A percentile compares a stretch with the other conserved stretches of the same genome.
Conservation (phyloP, 192 early-diverging fungal genomes). For the Coemansia sp. region DNA sequence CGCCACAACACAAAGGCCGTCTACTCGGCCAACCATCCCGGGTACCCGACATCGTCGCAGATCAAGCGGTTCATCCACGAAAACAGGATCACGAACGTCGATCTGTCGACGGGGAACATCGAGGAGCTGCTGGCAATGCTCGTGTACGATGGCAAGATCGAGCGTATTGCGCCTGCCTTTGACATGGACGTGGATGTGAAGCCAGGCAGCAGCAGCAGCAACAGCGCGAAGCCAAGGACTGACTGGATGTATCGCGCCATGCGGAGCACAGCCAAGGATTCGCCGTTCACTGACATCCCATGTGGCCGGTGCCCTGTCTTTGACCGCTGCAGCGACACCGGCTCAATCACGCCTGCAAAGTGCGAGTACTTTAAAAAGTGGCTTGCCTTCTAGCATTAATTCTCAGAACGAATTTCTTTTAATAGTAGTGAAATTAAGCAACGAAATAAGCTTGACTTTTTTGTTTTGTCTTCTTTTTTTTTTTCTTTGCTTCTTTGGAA, state of each 20-base stretch:
- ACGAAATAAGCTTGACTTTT: too few relatives aligned
- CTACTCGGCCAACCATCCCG: slow-evolving; percentile 62
- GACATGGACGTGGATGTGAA: slow-evolving; percentile 28
- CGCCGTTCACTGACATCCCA: slow-evolving; percentile 73
- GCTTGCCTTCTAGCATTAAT: slow-evolving; percentile 60
- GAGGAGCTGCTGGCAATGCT: slow-evolving; percentile 78
- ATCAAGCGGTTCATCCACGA: slow-evolving; percentile 71
- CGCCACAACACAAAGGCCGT: slow-evolving; percentile 55
- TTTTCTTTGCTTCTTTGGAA: too few relatives aligned
- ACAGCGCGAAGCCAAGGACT: slow-evolving; percentile 50
- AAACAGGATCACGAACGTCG: slow-evolving; percentile 68
- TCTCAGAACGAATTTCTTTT: too few relatives aligned
- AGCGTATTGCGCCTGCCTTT: slow-evolving; percentile 59
- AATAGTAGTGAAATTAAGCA: too few relatives aligned
- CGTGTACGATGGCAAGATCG: slow-evolving; percentile 83
- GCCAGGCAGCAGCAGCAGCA: slow-evolving; percentile 38
- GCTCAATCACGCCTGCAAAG: slow-evolving; percentile 70
- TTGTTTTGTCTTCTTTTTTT: too few relatives aligned
- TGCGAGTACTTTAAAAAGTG: slow-evolving; percentile 83
- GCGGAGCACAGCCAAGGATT: slow-evolving; percentile 49
- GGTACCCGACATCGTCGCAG: slow-evolving; percentile 69
- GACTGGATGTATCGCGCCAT: slow-evolving; percentile 78
- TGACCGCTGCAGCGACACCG: slow-evolving; percentile 69
- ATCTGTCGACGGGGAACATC: slow-evolving; percentile 72
- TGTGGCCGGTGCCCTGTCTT: slow-evolving; percentile 89